phyloP scores from a whole-genome alignment of 2,329 filamentous ascomycete species.

The Pyrenophora seminiperda region DNA sequence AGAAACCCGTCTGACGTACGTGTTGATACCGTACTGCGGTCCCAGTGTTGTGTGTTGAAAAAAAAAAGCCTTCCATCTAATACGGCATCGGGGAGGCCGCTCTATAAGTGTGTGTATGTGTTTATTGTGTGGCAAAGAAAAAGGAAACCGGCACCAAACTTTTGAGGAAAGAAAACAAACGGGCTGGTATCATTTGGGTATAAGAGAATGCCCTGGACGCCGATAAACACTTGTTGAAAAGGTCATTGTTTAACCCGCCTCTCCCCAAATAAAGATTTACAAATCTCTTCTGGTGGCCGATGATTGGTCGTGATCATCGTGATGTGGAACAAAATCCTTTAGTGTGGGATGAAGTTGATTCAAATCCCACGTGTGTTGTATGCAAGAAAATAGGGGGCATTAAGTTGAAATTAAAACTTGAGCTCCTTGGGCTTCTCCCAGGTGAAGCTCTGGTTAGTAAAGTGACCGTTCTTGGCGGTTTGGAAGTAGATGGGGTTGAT shows the following conservation, averaged over 20 bases:
- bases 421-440: constrained; percentile 99
- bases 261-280: constrained; percentile 48
- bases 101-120: constrained; percentile 2
- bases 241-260: constrained; percentile 37
- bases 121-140: constrained; percentile 15
- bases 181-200: constrained; percentile 42
- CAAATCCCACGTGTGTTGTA: constrained; percentile 27
- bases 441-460: constrained; percentile 96
- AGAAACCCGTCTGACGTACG: constrained; percentile 20
- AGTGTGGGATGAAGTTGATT: constrained; percentile 49
- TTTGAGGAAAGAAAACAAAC: constrained; percentile 32
- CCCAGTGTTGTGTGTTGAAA: constrained; percentile 28
- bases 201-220: constrained; percentile 41
- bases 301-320: constrained; percentile 15
- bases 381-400: too few species aligned
- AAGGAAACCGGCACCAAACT: constrained; percentile 33
- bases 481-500: constrained; percentile 96
- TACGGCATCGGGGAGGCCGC: too few species aligned
- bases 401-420: constrained; percentile 69
- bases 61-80: not conserved
- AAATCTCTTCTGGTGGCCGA: constrained; percentile 27
- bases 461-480: constrained; percentile 99
- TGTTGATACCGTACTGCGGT: constrained; percentile 38
- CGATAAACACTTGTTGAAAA: constrained; percentile 49
- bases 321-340: constrained; percentile 10